phyloP scores from a whole-genome alignment of 768 basidiomycete species.

The Mycena polygramma region DNA sequence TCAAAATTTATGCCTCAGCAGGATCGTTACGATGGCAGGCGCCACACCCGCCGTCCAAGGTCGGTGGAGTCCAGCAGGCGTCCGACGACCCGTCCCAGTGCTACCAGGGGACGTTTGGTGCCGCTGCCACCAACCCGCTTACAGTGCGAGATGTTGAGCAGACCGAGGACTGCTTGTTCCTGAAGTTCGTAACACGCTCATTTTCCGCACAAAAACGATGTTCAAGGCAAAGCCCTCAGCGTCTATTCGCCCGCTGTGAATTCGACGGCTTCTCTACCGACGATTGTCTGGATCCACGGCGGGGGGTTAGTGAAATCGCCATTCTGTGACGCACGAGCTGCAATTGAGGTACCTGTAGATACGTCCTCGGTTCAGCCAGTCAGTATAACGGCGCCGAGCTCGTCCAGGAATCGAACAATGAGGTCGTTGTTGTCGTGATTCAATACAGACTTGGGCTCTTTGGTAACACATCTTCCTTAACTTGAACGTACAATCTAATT shows the following conservation, averaged over 20 bases:
- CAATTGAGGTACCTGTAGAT: not conserved
- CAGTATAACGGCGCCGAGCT: conserved; percentile 31
- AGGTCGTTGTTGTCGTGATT: conserved; percentile 30
- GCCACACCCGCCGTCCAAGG: conserved; percentile 5
- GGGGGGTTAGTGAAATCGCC: conserved; percentile 23
- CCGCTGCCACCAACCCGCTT: not conserved
- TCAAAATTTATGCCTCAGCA: conserved; percentile 4
- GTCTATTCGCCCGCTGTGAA: conserved; percentile 29
- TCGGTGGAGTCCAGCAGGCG: conserved; percentile 26
- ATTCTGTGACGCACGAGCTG: no score
- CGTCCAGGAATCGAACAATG: conserved; percentile 30
- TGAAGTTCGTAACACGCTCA: conserved; percentile 39
- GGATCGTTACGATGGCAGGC: conserved; percentile 26
- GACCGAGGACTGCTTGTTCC: conserved; percentile 49
- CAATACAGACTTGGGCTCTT: conserved; percentile 25
- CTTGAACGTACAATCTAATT: not conserved
- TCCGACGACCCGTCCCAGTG: conserved; percentile 13
- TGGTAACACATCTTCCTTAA: not conserved
- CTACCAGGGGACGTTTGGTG: conserved; percentile 11
- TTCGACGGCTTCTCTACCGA: conserved; percentile 18
- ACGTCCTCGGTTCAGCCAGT: conserved; percentile 23
- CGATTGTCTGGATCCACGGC: conserved; percentile 41
- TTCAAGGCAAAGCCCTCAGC: not conserved
- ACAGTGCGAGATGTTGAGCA: conserved; percentile 27
- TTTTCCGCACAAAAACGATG: not conserved